Percentiles rank a stretch among this genome's conserved stretches.
phyloP scores from a whole-genome alignment of 257 asterid genomes.

The Rubia yunnanensis region DNA sequence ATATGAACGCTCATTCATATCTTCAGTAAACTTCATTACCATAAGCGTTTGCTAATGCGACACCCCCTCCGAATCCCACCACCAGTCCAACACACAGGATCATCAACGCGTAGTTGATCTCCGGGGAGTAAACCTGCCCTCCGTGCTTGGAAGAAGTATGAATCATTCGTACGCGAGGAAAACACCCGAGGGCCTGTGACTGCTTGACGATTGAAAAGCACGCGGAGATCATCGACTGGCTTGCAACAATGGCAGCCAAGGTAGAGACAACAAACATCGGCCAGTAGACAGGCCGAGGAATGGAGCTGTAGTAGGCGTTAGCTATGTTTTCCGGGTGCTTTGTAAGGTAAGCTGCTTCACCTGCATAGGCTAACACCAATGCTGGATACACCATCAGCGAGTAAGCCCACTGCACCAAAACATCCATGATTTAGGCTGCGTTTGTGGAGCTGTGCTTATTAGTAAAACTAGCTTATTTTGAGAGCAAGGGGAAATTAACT shows the following conservation, averaged over 20 bases:
- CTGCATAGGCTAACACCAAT: conserved; percentile 47
- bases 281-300: conserved; percentile 55
- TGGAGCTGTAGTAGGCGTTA: conserved; percentile 55
- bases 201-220: conserved; percentile 63
- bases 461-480: too few relatives aligned
- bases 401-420: conserved; percentile 43
- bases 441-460: too few relatives aligned
- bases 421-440: background rate
- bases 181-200: conserved; percentile 54
- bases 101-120: conserved; percentile 43
- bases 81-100: conserved; percentile 39
- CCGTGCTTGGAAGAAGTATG: conserved; percentile 58
- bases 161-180: conserved; percentile 52
- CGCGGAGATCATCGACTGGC: conserved; percentile 77
- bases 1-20: background rate
- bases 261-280: conserved; percentile 68
- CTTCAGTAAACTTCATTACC: conserved; percentile 22
- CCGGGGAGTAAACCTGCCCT: conserved; percentile 75
- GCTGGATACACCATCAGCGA: conserved; percentile 61
- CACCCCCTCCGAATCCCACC: conserved; percentile 43
- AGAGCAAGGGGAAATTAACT: too few relatives aligned
- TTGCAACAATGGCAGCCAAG: conserved; percentile 39
- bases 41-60: conserved; percentile 53
- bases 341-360: conserved; percentile 56
- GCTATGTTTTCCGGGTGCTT: conserved; percentile 45